Evolutionary conservation across 2,329 filamentous ascomycete genomes (phyloP).

Genomic region (Pseudodiploospora longispora): DNA sequence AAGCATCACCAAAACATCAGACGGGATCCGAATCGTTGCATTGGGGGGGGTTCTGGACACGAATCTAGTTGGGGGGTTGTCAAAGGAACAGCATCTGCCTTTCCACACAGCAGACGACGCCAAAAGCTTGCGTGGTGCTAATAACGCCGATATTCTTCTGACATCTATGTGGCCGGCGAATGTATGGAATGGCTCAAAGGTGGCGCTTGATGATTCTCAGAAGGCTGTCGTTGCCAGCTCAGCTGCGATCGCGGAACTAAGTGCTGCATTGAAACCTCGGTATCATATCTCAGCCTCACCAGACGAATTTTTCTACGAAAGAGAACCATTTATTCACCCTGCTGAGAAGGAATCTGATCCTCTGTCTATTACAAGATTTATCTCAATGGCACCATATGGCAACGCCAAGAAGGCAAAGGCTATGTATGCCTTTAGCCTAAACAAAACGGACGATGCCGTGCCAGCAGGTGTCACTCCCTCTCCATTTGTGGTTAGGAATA

Average conservation of each 20-base stretch:
- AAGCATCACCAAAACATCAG: conserved; percentile 78
- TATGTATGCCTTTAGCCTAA: conserved; percentile 70
- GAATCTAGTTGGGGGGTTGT: conserved; percentile 51
- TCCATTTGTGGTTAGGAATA: conserved; percentile 52
- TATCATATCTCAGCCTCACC: conserved; percentile 78
- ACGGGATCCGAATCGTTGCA: conserved; percentile 80
- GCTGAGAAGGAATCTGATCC: conserved; percentile 36
- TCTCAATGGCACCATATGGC: conserved; percentile 74
- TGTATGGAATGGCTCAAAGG: conserved; percentile 61
- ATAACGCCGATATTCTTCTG: conserved; percentile 76
- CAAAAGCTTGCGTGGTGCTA: conserved; percentile 64
- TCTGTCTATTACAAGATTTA: conserved; percentile 71
- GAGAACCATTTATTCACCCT: conserved; percentile 82
- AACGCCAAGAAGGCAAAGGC: conserved; percentile 72
- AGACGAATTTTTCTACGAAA: conserved; percentile 66
- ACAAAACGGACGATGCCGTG: conserved; percentile 54
- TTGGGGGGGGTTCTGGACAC: conserved; percentile 67
- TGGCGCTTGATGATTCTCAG: conserved; percentile 46
- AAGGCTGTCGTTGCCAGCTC: conserved; percentile 44
- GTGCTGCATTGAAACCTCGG: conserved; percentile 70
- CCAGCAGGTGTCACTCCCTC: conserved; percentile 67
- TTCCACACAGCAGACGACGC: conserved; percentile 72
- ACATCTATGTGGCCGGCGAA: conserved; percentile 78
- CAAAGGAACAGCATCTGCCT: conserved; percentile 66
- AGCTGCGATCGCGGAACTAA: conserved; percentile 71